Conservation (phyloP, 23 red algal genomes). For the Gracilaria gracilis region DNA sequence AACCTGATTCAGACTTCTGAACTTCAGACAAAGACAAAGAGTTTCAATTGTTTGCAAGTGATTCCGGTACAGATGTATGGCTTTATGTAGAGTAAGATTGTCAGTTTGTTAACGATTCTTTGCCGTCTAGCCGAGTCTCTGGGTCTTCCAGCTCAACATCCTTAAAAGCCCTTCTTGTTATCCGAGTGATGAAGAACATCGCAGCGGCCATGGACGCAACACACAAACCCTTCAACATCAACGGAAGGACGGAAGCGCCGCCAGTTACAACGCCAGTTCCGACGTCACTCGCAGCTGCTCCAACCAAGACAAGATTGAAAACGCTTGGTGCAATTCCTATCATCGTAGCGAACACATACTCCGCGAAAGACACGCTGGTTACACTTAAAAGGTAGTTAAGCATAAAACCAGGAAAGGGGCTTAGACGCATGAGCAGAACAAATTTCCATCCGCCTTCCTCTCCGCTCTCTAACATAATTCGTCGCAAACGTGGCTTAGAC, state of each 20-base stretch:
- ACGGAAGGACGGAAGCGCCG: background rate
- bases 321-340: slow-evolving; percentile 70
- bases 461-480: slow-evolving; percentile 27
- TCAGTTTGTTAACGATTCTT: slow-evolving; percentile 36
- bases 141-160: slow-evolving; percentile 33
- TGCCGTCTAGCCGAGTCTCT: background rate
- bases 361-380: slow-evolving; percentile 49
- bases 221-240: slow-evolving; percentile 27
- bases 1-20: too few species aligned
- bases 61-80: background rate
- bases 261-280: slow-evolving; percentile 44
- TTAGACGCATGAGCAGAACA: slow-evolving; percentile 69
- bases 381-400: slow-evolving; percentile 76
- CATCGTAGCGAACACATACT: slow-evolving; percentile 52
- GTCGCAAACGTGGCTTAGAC: slow-evolving; percentile 21
- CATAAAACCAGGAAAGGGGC: slow-evolving; percentile 76
- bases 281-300: slow-evolving; percentile 47
- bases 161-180: slow-evolving; percentile 25
- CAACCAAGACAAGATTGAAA: slow-evolving; percentile 61
- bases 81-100: slow-evolving; percentile 45
- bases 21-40: too few species aligned
- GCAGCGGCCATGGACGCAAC: slow-evolving; percentile 33
- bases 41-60: background rate
- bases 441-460: slow-evolving; percentile 67
- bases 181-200: slow-evolving; percentile 38